Evolutionary conservation across 202 grass and related monocot species (phyloP).

Genomic region (Panicum hallii): DNA sequence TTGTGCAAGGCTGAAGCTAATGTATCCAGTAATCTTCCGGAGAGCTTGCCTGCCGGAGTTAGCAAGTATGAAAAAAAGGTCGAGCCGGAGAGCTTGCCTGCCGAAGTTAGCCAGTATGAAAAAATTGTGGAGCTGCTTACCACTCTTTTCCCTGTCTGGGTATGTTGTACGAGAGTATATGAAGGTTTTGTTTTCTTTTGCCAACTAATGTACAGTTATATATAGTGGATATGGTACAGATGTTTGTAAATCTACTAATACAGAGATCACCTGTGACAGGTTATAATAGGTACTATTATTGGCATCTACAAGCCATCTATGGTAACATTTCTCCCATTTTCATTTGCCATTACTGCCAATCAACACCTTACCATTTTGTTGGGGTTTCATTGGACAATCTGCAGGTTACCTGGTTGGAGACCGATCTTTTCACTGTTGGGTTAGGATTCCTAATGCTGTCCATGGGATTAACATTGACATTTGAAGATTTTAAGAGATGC

Average conservation of each 20-base stretch:
- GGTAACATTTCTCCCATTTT: constrained; percentile 60
- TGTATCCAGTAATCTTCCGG: constrained; percentile 74
- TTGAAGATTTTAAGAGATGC: constrained; percentile 97
- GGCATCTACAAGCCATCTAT: constrained; percentile 94
- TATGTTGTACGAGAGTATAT: constrained; percentile 47
- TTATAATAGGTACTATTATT: constrained; percentile 85
- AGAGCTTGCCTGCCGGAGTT: constrained; percentile 46
- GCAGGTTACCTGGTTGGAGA: constrained; percentile 98
- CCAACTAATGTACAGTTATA: background rate
- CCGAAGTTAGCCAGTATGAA: constrained; percentile 68
- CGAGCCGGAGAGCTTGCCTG: constrained; percentile 39
- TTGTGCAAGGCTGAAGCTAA: constrained; percentile 88
- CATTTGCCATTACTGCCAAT: constrained; percentile 28
- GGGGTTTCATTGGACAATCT: constrained; percentile 32
- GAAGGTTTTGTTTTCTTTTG: constrained; percentile 39
- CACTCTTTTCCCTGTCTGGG: constrained; percentile 98
- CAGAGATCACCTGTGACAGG: constrained; percentile 53
- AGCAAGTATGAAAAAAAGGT: constrained; percentile 55
- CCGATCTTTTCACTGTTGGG: constrained; percentile 87
- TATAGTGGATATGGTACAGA: constrained; percentile 10
- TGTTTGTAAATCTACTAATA: constrained; percentile 43
- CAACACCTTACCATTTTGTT: constrained; percentile 26
- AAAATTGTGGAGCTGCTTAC: constrained; percentile 91
- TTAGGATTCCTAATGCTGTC: constrained; percentile 97
- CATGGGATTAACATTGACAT: constrained; percentile 94